These are phyloP conservation scores for Crataegus laevigata DNA, from an alignment of 306 rosid genomes.

Conservation along the genomic window DNA sequence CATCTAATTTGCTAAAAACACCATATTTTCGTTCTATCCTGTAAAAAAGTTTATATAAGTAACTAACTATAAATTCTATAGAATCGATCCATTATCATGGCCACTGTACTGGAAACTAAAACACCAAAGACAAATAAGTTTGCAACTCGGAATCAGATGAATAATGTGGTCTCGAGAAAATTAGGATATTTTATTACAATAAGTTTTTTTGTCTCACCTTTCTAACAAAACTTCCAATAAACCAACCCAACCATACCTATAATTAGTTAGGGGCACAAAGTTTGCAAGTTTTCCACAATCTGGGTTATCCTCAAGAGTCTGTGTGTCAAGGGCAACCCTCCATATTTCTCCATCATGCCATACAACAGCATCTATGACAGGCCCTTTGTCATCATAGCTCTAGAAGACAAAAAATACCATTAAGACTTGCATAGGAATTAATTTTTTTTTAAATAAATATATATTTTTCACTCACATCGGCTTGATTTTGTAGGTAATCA, in stretches of 20 bases:
- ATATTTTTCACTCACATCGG: conserved; percentile 58
- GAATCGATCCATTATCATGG: conserved; percentile 8
- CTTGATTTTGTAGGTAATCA: conserved; percentile 70
- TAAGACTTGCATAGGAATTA: conserved; percentile 9
- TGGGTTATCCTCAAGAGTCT: conserved; percentile 72
- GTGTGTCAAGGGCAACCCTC: conserved; percentile 94
- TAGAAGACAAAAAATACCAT: conserved; percentile 29
- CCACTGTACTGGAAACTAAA: neutral
- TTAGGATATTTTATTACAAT: neutral
- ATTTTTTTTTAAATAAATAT: neutral
- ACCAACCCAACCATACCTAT: conserved; percentile 47
- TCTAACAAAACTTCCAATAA: conserved; percentile 10
- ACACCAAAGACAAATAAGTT: neutral
- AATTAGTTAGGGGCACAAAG: conserved; percentile 77
- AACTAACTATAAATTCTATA: conserved; percentile 4
- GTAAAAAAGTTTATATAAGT: conserved; percentile 19
- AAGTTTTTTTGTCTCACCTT: neutral
- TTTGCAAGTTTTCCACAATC: conserved; percentile 72
- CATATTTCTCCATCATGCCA: conserved; percentile 98
- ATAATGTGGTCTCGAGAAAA: neutral
- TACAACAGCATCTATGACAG: conserved; percentile 82
- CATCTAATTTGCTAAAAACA: conserved; percentile 91
- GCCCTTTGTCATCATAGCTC: conserved; percentile 92
- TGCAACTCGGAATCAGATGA: neutral
- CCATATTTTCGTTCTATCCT: conserved; percentile 77